Evolutionary conservation across 352 stramenopile species (phyloP), one percentile per base, ranked within the genome.

Genomic region (Phytophthora europaea): DNA sequence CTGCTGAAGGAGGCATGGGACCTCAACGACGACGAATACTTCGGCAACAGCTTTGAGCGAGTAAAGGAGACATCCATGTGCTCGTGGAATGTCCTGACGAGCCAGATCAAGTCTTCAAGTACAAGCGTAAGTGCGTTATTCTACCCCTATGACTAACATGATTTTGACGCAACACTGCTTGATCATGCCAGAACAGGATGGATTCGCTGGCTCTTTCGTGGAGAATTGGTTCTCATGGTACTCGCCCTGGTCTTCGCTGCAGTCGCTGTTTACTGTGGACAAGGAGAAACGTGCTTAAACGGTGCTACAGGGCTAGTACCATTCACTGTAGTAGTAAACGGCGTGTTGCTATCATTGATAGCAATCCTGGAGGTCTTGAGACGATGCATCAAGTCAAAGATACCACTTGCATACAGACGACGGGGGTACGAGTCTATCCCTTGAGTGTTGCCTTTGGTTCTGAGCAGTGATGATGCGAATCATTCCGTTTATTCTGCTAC

Each of bases 111-210:
- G 34, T 69, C 62, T 57, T 26, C 62, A 56, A 57, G 40, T 63
- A 70, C 52, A 70, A 62, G 36, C 38, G 62, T 63, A 75, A 75
- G 67, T 75, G 67, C 67, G 53, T 70, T 70, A 62, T 65, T 75
- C 55, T 75, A 15, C 54, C 28, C 22, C 43, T 28, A 75, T 22
- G 61, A 66, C 48, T 31, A 75, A 7, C 6, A 31, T 31, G 26
- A 66, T 66, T 65, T 70, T n/a, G 26, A 70, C 58, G 54, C 61
- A 70, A 61, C 67, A 75, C 26, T 75, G 31, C 52, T 70, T 69
- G 60, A 75, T 70, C 3, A 75, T 75, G 67, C 65, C 55, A 71
- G 68, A 40, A 67, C 61, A 71, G 68, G 68, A 67, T 71, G 68
- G 54, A 56, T 67, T 64, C 61, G 61, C 15, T 71, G n/a, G n/a